Evolutionary conservation across 352 stramenopile species (phyloP), one percentile per base, ranked within the genome.

Genomic region (Phytophthora pisi): DNA sequence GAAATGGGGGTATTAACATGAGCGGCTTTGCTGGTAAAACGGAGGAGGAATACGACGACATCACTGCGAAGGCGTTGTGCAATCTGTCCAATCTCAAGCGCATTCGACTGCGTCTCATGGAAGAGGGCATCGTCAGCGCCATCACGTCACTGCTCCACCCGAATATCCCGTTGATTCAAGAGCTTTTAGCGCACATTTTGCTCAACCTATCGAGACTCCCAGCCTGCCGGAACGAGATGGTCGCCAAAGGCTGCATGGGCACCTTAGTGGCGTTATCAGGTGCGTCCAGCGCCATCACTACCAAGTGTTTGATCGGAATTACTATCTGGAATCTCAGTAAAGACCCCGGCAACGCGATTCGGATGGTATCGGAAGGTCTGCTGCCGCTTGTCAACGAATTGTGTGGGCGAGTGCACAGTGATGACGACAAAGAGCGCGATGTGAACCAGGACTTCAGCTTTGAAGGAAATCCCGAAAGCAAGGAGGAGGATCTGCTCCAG

Each of bases 11-110:
- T 16, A 61, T 31, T 40, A 34, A 15, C 4, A 52, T 26, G 15
- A 57, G 16, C 1, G 26, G 23, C n/a, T 58, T 64, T 51, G 23
- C 43, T 28, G 58, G 58, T 31, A 55, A 43, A 56, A 77, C 66
- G 24, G 81, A 66, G 65, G 76, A 74, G 24, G 68, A 77, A 28
- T 75, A 76, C 43, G 75, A 87, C 28, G 81, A 84, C 38, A 69
- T 90, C 43, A 88, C 77, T 9, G 85, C 88, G 0, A 91, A 89
- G 24, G 91, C 88, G 0, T 74, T 98, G 26, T 96, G 91, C 49
- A 98, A 98, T 66, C 58, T 98, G 0, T 93, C 86, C 20, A 93
- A 96, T 40, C 81, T 97, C 45, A 96, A 93, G 64, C 73, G 78
- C 2, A 77, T 97, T 24, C 86, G 91, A 0, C 61, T 91, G 28